Evolutionary conservation across 176 grass and related monocot species (phyloP).

Genomic region (Ananas comosus): DNA sequence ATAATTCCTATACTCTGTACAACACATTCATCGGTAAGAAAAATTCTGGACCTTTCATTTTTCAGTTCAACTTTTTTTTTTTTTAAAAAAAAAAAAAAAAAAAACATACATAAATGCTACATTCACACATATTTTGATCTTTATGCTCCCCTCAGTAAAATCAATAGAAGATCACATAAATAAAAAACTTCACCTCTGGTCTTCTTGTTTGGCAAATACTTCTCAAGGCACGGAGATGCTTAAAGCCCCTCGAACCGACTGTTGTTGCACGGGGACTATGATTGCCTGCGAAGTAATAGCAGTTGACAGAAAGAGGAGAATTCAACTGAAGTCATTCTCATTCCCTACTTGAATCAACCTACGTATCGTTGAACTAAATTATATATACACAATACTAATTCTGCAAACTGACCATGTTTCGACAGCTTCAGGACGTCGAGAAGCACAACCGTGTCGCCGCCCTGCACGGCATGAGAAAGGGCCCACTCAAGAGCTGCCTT

Average conservation of each 20-base stretch:
- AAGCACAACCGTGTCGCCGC: slow-evolving; percentile 41
- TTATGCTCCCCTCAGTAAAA: neutral
- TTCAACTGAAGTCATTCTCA: neutral
- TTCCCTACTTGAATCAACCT: no score
- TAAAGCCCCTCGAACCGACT: slow-evolving; percentile 12
- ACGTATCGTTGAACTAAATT: neutral
- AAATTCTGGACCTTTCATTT: no score
- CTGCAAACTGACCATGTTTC: slow-evolving; percentile 10
- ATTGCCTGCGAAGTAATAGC: no score
- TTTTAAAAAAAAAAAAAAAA: no score
- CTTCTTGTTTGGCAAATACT: slow-evolving; percentile 35
- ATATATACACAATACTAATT: no score
- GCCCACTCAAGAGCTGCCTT: slow-evolving; percentile 49
- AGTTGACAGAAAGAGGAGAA: no score
- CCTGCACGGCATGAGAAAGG: slow-evolving; percentile 41
- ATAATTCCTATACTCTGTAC: no score
- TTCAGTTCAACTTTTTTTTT: no score
- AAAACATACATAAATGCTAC: neutral
- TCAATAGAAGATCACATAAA: neutral
- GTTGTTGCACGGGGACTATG: slow-evolving; percentile 22
- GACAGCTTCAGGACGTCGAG: slow-evolving; percentile 33
- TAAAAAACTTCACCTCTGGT: slow-evolving; percentile 36
- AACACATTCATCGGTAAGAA: no score
- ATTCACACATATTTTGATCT: neutral
- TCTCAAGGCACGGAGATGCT: slow-evolving; percentile 31